phyloP scores from a whole-genome alignment of 106 monocot genomes.

The Agapanthus africanus region DNA sequence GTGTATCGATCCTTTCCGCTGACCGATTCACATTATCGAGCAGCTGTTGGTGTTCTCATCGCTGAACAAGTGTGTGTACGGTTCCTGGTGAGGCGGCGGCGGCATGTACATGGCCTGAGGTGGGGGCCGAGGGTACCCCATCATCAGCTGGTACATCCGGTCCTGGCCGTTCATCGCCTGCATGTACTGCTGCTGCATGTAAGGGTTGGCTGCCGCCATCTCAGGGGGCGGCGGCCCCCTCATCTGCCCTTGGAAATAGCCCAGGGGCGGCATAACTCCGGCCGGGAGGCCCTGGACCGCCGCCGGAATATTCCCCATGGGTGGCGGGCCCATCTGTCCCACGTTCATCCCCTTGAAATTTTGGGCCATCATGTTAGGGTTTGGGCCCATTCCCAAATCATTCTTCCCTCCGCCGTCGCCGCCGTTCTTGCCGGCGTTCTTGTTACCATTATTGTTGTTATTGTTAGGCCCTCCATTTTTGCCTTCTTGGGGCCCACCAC shows the following conservation, averaged over 20 bases:
- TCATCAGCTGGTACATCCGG: constrained; percentile 16
- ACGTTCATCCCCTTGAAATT: constrained; percentile 13
- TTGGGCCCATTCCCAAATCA: constrained; percentile 2
- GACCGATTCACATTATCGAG: constrained; percentile 44
- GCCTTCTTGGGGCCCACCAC: constrained; percentile 1
- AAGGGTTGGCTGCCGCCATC: constrained; percentile 10
- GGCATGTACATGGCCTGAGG: constrained; percentile 15
- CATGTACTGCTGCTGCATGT: constrained; percentile 42
- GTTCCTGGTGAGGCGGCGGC: constrained; percentile 21
- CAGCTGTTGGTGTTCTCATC: constrained; percentile 62
- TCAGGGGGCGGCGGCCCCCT: constrained; percentile 6
- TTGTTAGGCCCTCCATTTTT: constrained; percentile 3
- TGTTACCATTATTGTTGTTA: constrained; percentile 2
- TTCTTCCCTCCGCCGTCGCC: constrained; percentile 7
- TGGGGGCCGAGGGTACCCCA: constrained; percentile 21
- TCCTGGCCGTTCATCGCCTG: constrained; percentile 40
- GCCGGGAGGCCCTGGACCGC: constrained; percentile 35
- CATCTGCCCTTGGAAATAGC: constrained; percentile 21
- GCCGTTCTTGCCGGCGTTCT: constrained; percentile 1
- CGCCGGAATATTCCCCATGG: constrained; percentile 8
- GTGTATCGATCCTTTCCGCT: too few species aligned
- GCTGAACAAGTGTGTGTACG: constrained; percentile 42
- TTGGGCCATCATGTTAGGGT: constrained; percentile 20
- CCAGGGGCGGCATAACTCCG: constrained; percentile 22
- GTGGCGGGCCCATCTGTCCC: constrained; percentile 12